Evolutionary conservation across 1,284 basidiomycete species (phyloP).

Genomic region (Austroboletus novae-zelandiae): DNA sequence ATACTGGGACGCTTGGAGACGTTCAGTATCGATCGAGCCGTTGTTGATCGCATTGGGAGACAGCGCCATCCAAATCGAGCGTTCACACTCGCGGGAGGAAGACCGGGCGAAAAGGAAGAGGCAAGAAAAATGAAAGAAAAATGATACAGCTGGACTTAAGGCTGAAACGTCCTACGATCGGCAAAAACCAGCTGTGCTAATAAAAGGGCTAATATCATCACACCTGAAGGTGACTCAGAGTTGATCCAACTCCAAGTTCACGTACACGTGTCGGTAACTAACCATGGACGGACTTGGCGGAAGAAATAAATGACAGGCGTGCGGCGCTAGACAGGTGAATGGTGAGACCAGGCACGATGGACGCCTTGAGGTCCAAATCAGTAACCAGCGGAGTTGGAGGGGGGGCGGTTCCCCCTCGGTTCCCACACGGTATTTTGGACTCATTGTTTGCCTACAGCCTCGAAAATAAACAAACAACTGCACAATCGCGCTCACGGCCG

Average conservation of each 20-base stretch:
- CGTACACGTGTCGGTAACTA: neutral
- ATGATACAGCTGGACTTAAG: neutral
- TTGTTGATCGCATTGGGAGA: neutral
- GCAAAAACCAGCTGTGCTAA: constrained; percentile 2
- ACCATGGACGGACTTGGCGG: neutral
- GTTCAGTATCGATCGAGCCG: neutral
- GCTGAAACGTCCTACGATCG: neutral
- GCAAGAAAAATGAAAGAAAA: neutral
- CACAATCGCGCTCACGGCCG: constrained; percentile 13
- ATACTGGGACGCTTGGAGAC: constrained; percentile 22
- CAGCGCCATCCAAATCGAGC: constrained; percentile 12
- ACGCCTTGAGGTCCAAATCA: neutral
- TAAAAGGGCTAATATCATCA: constrained; percentile 4
- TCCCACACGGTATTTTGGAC: constrained; percentile 8
- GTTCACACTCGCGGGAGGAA: neutral
- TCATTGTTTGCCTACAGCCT: constrained; percentile 15
- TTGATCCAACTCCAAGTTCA: constrained; percentile 6
- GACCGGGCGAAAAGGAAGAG: neutral
- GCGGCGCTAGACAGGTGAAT: neutral
- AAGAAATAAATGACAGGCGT: neutral
- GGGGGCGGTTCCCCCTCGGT: too few relatives aligned
- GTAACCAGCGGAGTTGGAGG: neutral
- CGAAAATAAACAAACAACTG: constrained; percentile 14
- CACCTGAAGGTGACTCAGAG: neutral
- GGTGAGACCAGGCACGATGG: neutral